phyloP scores from a whole-genome alignment of 2,329 filamentous ascomycete genomes.

The Colletotrichum tamarilloi region DNA sequence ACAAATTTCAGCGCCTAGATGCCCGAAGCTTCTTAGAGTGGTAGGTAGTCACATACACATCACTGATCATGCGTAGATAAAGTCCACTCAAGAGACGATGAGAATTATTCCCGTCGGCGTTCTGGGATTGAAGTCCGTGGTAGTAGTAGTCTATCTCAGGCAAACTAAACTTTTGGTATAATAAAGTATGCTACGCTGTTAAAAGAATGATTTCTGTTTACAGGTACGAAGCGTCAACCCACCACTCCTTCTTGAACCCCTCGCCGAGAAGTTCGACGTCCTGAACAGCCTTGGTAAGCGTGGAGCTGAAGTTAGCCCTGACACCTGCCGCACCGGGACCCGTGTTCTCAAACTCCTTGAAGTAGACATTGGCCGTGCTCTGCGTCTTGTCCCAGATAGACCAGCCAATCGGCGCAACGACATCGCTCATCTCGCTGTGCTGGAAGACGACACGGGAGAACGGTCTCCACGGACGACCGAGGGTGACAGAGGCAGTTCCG shows the following conservation, averaged over 20 bases:
- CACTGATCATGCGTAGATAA: too few species aligned
- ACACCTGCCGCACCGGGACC: slow-evolving; percentile 54
- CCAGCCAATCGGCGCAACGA: slow-evolving; percentile 65
- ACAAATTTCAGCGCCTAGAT: too few species aligned
- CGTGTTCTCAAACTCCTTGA: slow-evolving; percentile 63
- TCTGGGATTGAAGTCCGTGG: too few species aligned
- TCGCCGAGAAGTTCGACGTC: slow-evolving; percentile 9
- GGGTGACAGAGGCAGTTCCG: slow-evolving; percentile 53
- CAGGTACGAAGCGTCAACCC: slow-evolving; percentile 27
- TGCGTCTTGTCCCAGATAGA: slow-evolving; percentile 52
- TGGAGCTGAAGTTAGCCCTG: slow-evolving; percentile 18
- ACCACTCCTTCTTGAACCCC: slow-evolving; percentile 32
- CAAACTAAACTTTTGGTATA: too few species aligned
- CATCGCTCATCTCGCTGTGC: slow-evolving; percentile 54
- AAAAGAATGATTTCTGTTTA: background rate
- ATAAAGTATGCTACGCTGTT: too few species aligned
- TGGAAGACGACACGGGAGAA: slow-evolving; percentile 64
- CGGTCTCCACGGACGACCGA: slow-evolving; percentile 64
- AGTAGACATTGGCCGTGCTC: slow-evolving; percentile 59
- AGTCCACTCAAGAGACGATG: too few species aligned
- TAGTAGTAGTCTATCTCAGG: too few species aligned
- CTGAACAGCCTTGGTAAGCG: slow-evolving; percentile 4
- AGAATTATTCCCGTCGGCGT: too few species aligned
- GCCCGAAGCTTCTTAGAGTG: too few species aligned
- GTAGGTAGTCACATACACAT: too few species aligned